phyloP scores from a whole-genome alignment of 495 filamentous ascomycete genomes.

The Daldinia grandis region DNA sequence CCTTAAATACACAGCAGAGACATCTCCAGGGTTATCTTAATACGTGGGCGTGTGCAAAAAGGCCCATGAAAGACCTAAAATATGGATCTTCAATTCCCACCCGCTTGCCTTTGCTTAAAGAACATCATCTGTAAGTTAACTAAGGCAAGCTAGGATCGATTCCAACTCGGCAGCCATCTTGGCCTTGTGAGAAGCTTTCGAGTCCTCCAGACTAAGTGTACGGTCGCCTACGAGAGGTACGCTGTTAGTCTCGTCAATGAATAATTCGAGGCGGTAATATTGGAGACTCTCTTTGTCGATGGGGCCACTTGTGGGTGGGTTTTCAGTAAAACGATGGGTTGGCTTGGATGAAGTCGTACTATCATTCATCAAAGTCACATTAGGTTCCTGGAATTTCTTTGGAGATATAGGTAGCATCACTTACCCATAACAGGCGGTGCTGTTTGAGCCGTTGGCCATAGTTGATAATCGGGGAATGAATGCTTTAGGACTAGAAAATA shows the following conservation, averaged over 20 bases:
- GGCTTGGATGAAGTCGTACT: not conserved
- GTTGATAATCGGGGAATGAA: not conserved
- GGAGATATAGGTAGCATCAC: not conserved
- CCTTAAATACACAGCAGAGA: no score
- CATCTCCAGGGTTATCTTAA: no score
- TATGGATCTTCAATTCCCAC: no score
- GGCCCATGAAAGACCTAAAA: no score
- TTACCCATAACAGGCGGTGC: not conserved
- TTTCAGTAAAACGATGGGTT: not conserved
- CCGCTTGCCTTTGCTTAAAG: not conserved
- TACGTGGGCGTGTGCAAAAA: no score
- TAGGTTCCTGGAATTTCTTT: not conserved
- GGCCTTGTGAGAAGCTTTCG: not conserved
- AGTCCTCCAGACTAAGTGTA: not conserved
- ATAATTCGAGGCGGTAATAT: slow-evolving; percentile 4
- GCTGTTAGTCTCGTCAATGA: not conserved
- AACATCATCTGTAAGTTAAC: not conserved
- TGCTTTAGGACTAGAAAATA: no score
- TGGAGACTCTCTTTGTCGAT: not conserved
- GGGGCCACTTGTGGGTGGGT: not conserved
- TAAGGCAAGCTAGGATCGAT: not conserved
- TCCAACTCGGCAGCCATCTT: slow-evolving; percentile 2
- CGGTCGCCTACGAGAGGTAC: not conserved
- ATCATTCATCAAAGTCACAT: not conserved
- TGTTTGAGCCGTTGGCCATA: not conserved